Percentiles rank a stretch among this genome's conserved stretches.
phyloP scores from a whole-genome alignment of 2,329 filamentous ascomycete species.

The Pleoardoris graminearum region DNA sequence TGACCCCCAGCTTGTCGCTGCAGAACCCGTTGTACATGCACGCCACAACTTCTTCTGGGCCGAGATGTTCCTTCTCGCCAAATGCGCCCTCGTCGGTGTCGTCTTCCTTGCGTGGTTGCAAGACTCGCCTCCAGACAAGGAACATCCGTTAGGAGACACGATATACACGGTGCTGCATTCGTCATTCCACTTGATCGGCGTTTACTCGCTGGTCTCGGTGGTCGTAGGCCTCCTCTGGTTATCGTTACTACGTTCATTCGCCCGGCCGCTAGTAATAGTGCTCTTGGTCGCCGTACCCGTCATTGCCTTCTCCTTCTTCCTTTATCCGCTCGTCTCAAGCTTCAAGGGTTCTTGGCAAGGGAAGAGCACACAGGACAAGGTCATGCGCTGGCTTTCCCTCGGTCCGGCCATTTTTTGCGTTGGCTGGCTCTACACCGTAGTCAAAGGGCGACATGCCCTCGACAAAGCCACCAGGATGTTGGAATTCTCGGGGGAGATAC shows the following conservation, averaged over 20 bases:
- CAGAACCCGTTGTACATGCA: conserved; percentile 46
- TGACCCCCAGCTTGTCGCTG: conserved; percentile 60
- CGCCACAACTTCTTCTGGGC: conserved; percentile 90
- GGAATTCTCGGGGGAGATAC: conserved; percentile 87
- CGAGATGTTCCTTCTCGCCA: conserved; percentile 81
- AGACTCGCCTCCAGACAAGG: conserved; percentile 70
- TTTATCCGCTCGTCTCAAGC: conserved; percentile 90
- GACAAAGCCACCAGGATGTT: conserved; percentile 84
- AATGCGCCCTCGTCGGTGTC: conserved; percentile 83
- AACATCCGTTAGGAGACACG: conserved; percentile 81
- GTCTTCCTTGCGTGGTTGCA: conserved; percentile 90
- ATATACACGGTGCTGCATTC: conserved; percentile 87
- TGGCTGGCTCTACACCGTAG: conserved; percentile 82
- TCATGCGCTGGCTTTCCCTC: conserved; percentile 85
- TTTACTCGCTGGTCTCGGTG: conserved; percentile 89
- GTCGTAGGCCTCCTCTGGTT: conserved; percentile 90
- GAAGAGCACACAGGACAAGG: conserved; percentile 78
- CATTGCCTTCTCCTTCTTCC: conserved; percentile 82
- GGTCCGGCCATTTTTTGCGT: conserved; percentile 73
- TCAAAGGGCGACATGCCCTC: conserved; percentile 77
- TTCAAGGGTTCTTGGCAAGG: conserved; percentile 78
- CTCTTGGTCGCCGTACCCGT: conserved; percentile 84
- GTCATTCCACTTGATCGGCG: conserved; percentile 85
- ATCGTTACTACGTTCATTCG: conserved; percentile 82
- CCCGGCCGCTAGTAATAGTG: conserved; percentile 77